Conservation (phyloP, 2,329 filamentous ascomycete genomes). For the Fusarium nygamai region DNA sequence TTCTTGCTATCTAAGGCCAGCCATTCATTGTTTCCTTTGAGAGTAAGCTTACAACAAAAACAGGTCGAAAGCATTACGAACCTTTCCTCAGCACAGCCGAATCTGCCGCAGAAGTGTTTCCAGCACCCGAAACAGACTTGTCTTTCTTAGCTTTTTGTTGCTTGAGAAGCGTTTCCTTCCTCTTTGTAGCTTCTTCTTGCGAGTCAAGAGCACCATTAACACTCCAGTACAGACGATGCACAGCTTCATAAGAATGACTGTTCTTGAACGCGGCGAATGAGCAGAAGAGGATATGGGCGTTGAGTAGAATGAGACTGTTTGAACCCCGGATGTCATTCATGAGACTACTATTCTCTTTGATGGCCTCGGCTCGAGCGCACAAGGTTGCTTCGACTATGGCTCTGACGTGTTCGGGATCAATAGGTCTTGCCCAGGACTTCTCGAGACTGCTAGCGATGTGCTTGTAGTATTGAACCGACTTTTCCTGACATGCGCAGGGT, state of each 20-base stretch:
- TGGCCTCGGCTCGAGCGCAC: background rate
- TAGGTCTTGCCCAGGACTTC: background rate
- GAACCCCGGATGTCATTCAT: background rate
- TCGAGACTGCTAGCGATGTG: background rate
- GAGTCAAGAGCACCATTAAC: background rate
- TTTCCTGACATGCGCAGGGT: background rate
- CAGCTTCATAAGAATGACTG: background rate
- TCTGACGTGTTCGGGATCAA: background rate
- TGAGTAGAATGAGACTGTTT: background rate
- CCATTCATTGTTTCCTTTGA: background rate
- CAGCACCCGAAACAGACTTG: too few species aligned
- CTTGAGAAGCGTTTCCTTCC: background rate
- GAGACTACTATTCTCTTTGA: background rate
- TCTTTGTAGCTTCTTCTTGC: background rate
- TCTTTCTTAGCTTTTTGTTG: background rate
- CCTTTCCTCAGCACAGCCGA: background rate
- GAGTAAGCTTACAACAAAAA: background rate
- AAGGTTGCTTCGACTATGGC: background rate
- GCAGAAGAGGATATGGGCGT: background rate
- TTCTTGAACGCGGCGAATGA: background rate
- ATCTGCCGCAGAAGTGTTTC: background rate
- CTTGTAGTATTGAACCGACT: background rate
- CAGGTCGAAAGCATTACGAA: background rate
- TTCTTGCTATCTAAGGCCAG: background rate
- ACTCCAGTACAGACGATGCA: background rate